Evolutionary conservation across 768 basidiomycete genomes (phyloP), one percentile per base, ranked within the genome.

Genomic region (Leccinum disarticulatum): DNA sequence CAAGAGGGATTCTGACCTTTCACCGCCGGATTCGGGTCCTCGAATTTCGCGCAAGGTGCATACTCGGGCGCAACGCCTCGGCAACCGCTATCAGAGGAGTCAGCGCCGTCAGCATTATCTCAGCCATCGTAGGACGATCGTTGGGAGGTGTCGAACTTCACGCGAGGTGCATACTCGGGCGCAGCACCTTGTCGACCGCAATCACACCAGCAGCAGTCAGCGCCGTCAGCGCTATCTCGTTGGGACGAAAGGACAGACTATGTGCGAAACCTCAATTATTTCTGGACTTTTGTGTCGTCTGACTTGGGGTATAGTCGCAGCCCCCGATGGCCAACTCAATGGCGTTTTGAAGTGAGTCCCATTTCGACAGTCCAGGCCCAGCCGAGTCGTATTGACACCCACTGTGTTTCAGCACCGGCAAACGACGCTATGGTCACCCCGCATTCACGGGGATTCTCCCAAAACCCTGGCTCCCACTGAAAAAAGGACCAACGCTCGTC

Each of bases 391-490:
- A 22, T 49, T 67, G 58, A 66, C 61, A 50, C 15, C 54, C 27
- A 46, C 14, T 30, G 47, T 46, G 11, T 5, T 41, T 35, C 61
- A 94, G 92, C 70, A 97, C 95, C n/a, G 94, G 94, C 10, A 93
- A 95, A 72, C 80, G 91, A 53, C 87, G 95, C 46, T 98, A 98
- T 66, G 95, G 92, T 0, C 96, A 98, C 70, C 96, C 96, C 4
- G 96, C 94, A 1, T 81, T 98, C 22, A 93, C 89, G n/a, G 96
- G 96, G 2, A 83, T 91, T 4, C 83, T 98, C 0, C 96, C 96
- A 2, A 86, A 89, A 59, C 95, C 96, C 0, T 98, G 96, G 96
- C 82, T 98, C 3, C 95, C 95, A 2, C 76, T 94, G 54, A 93
- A 91, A 77, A 91, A 87, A 68, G 89, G 87, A 0, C 89, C 93